Conservation (phyloP, 768 basidiomycete species). For the Gautieria morchelliformis region DNA sequence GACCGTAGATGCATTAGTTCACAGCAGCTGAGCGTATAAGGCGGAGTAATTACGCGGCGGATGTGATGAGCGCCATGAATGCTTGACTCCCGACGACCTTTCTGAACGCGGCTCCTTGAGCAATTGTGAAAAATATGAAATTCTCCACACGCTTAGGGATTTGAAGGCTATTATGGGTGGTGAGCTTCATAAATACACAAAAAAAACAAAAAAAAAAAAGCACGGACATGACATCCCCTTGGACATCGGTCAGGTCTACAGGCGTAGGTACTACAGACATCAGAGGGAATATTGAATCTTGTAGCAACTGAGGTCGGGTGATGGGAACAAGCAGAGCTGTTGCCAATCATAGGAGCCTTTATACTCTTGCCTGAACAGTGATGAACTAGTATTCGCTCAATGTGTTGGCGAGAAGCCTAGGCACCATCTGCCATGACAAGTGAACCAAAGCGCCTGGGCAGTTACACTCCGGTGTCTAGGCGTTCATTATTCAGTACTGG, state of each 20-base stretch:
- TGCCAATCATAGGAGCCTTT: no score
- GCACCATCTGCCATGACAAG: no score
- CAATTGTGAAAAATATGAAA: constrained; percentile 44
- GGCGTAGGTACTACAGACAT: neutral
- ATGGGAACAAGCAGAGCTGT: no score
- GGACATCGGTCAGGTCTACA: constrained; percentile 9
- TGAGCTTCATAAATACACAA: neutral
- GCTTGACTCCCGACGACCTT: constrained; percentile 23
- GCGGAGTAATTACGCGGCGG: constrained; percentile 29
- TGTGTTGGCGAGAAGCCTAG: no score
- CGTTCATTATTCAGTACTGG: no score
- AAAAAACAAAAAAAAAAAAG: neutral
- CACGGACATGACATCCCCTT: constrained; percentile 13
- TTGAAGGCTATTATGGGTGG: constrained; percentile 28
- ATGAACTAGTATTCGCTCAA: no score
- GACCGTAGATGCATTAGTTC: neutral
- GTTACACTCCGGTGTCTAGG: no score
- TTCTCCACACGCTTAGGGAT: constrained; percentile 45
- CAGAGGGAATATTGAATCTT: no score
- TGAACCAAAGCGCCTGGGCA: no score
- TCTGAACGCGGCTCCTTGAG: constrained; percentile 35
- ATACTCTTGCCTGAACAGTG: no score
- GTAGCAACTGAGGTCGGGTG: no score
- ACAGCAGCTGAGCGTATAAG: neutral
- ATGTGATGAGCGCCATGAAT: constrained; percentile 37